These are phyloP conservation scores for Penicillium simplicissimum DNA, from an alignment of 495 filamentous ascomycete species.

Conservation along the genomic window DNA sequence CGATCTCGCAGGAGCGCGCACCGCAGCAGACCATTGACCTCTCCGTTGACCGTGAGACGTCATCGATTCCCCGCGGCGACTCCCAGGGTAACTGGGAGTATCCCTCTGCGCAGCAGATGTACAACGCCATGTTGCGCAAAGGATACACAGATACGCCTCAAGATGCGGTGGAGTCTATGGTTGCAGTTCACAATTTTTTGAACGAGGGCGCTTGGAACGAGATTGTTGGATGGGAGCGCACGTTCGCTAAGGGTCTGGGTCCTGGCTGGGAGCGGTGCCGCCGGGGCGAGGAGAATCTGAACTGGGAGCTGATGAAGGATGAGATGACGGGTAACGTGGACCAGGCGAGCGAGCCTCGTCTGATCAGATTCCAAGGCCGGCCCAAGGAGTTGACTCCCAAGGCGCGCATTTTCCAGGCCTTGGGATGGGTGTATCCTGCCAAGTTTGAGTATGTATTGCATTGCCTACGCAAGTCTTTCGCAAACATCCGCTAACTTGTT, in stretches of 20 bases:
- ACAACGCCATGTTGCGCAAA: conserved; percentile 94
- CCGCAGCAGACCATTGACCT: conserved; percentile 70
- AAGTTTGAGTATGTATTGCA: conserved; percentile 63
- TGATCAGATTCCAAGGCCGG: conserved; percentile 84
- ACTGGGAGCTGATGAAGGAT: conserved; percentile 38
- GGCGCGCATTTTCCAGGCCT: conserved; percentile 72
- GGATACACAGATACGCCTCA: conserved; percentile 91
- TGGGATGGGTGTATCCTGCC: conserved; percentile 76
- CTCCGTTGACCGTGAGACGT: conserved; percentile 73
- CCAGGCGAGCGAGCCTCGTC: conserved; percentile 56
- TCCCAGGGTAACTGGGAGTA: conserved; percentile 87
- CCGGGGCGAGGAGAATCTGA: conserved; percentile 67
- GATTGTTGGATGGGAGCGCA: conserved; percentile 86
- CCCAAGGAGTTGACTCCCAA: conserved; percentile 90
- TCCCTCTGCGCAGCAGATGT: conserved; percentile 98
- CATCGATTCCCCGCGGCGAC: conserved; percentile 83
- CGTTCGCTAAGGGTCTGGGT: conserved; percentile 70
- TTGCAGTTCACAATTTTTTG: conserved; percentile 94
- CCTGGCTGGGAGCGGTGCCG: conserved; percentile 74
- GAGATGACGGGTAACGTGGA: conserved; percentile 43
- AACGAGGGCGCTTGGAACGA: conserved; percentile 97
- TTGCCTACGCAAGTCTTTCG: neutral
- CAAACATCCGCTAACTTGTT: conserved; percentile 13
- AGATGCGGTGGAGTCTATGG: conserved; percentile 95
- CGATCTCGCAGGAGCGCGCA: conserved; percentile 75